Conservation (phyloP, 2,329 filamentous ascomycete genomes). For the Penicillium italicum region DNA sequence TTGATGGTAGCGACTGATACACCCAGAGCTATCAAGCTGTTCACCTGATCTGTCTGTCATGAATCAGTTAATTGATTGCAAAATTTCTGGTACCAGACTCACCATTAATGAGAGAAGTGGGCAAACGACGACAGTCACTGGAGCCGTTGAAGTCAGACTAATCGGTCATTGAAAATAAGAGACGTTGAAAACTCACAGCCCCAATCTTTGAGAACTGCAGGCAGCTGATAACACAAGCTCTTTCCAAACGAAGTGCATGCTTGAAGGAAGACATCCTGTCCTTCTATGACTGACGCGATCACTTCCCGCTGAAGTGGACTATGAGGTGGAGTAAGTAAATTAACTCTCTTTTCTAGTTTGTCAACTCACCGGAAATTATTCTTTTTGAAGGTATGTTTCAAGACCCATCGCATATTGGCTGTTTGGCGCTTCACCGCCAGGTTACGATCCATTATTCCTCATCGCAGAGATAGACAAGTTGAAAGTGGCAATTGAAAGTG, state of each 20-base stretch:
- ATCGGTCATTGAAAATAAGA: not conserved
- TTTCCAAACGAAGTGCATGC: conserved; percentile 76
- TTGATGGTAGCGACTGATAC: conserved; percentile 85
- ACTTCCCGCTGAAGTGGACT: conserved; percentile 86
- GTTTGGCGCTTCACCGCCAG: conserved; percentile 27
- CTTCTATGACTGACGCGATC: conserved; percentile 73
- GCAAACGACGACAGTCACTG: conserved; percentile 86
- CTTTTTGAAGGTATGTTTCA: conserved; percentile 71
- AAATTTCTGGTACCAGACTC: conserved; percentile 18
- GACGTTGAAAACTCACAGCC: conserved; percentile 60
- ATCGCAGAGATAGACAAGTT: conserved; percentile 14
- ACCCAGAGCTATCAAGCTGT: conserved; percentile 67
- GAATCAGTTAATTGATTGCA: not conserved
- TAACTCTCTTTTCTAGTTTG: not conserved
- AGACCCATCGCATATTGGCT: conserved; percentile 68
- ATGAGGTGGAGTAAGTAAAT: not conserved
- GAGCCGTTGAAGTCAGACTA: conserved; percentile 10
- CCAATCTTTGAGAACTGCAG: conserved; percentile 72
- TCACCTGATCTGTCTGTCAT: conserved; percentile 80
- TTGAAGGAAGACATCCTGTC: conserved; percentile 89
- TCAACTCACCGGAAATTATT: conserved; percentile 61
- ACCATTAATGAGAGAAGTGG: conserved; percentile 88
- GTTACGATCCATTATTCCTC: conserved; percentile 28
- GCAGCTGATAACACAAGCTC: conserved; percentile 87
- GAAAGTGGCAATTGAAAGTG: not conserved